Base-by-base conservation (phyloP, 805 yeast genomes). In the Limtongozyma cylindracea region DNA sequence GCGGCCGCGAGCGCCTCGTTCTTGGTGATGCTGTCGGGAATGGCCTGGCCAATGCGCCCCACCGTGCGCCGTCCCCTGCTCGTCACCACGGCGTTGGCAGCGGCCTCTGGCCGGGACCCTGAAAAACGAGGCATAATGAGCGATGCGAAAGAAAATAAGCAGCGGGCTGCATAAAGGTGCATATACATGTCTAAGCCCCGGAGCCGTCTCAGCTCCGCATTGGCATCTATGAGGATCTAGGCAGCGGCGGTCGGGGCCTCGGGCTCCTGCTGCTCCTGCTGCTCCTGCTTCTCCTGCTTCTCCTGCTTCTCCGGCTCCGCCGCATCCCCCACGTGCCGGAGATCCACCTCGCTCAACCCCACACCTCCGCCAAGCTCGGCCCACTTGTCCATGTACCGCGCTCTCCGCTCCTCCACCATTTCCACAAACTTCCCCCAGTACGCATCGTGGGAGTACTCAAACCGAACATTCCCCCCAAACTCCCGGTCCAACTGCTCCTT, bases 1-100 rank as follows among this genome's bases (percentile, higher is more conserved):
- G 95, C 92, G 20, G 65, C 71, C 33, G 77, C 77, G n/a, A 88
- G 50, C 12, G 74, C 93, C 26, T 56, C 49, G 41, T 88, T 88
- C 11, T 74, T 48, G 11, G 78, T 41, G 11, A 88, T 82, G 3
- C 78, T 93, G 8, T 58, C 63, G 3, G 98, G 98, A 6, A 88
- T 74, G 37, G 77, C 94, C 35, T 78, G 74, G 44, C 77, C 49
- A 4, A 77, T 59, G 30, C 80, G 47, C 11, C 67, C 64, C 4
- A 64, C 49, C 8, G 9, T 7, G 22, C 43, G 50, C 17, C 23
- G 31, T 12, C 17, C 26, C 21, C 21, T 24, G 3, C 22, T 23
- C 12, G 22, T 27, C 5, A 29, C 31, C 17, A 31, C 16, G 8
- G 34, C 23, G 8, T 24, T 19, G 3, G 5, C 12, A 4, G 25